Conservation (phyloP, 2,329 filamentous ascomycete species). For the Beauveria sp. region DNA sequence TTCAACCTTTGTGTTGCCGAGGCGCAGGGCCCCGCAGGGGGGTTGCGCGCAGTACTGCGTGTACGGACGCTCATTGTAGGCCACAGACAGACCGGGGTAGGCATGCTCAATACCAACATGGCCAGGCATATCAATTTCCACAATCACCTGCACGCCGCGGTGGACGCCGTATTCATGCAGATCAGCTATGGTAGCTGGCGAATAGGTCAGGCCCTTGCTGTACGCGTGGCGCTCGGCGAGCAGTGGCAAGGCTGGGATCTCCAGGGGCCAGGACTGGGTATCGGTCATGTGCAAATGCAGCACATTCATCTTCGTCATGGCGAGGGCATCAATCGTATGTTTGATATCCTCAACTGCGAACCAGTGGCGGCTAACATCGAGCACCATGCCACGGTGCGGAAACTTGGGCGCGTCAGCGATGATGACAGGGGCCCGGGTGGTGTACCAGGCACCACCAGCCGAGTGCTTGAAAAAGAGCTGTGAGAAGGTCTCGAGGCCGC, state of each 20-base stretch:
- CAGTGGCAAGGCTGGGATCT: slow-evolving; percentile 57
- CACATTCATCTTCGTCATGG: slow-evolving; percentile 77
- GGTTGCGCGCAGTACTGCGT: slow-evolving; percentile 53
- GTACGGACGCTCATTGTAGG: slow-evolving; percentile 51
- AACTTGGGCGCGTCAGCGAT: slow-evolving; percentile 69
- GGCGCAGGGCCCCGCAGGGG: slow-evolving; percentile 63
- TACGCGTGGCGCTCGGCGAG: slow-evolving; percentile 70
- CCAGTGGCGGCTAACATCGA: slow-evolving; percentile 70
- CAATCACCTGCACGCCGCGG: slow-evolving; percentile 62
- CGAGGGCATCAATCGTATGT: slow-evolving; percentile 66
- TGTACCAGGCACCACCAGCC: slow-evolving; percentile 48
- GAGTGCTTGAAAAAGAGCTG: slow-evolving; percentile 75
- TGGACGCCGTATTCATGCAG: slow-evolving; percentile 65
- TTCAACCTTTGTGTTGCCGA: slow-evolving; percentile 65
- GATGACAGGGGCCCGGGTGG: slow-evolving; percentile 64
- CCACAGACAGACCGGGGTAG: slow-evolving; percentile 65
- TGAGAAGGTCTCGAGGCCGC: slow-evolving; percentile 67
- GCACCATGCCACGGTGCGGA: slow-evolving; percentile 67
- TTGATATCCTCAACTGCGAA: slow-evolving; percentile 61
- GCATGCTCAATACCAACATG: slow-evolving; percentile 64
- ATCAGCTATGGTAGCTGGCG: slow-evolving; percentile 50
- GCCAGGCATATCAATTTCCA: slow-evolving; percentile 77
- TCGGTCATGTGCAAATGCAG: slow-evolving; percentile 78
- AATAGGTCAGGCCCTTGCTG: slow-evolving; percentile 58
- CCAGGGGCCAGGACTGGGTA: slow-evolving; percentile 78